Evolutionary conservation across 139 green algal genomes (phyloP), one percentile per base, ranked within the genome.

Genomic region (Medakamo hakoo): DNA sequence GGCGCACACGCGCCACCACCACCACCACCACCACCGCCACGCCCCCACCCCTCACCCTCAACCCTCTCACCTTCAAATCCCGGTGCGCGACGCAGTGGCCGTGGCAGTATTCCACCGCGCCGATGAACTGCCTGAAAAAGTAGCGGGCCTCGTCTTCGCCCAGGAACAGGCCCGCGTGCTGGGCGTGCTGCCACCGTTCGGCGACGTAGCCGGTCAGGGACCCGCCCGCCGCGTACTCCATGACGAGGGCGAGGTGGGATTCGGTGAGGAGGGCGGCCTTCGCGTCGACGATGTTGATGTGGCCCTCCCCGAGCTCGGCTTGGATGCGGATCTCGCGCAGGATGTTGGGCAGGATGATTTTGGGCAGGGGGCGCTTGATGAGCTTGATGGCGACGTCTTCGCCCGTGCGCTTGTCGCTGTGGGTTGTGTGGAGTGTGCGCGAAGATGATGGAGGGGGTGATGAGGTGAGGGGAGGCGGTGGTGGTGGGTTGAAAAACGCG

Each of bases 51-150:
- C n/a, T n/a, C n/a, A n/a, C n/a, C n/a, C n/a, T n/a, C n/a, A n/a
- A n/a, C n/a, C n/a, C n/a, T n/a, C n/a, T n/a, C n/a, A n/a, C n/a
- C 63, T 82, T 83, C 24, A 90, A 73, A 65, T 82, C 75, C 3
- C 83, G 71, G 80, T 95, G 88, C 0, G 86, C 88, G 27, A 95
- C 87, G 26, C 78, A 78, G 68, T 92, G 82, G 18, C 67, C 71
- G 71, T 95, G 88, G 75, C 87, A 93, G 75, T 91, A 95, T 64
- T 89, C 83, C n/a, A 95, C 85, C 0, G 87, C 86, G 4, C 63
- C 79, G 1, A 96, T 67, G 59, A 95, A 87, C 79, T 96, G 88
- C 72, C 77, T 86, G 74, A 94, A 92, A 66, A 93, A 89, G 72
- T 85, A 95, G 0, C 83, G 70, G 1, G 86, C 88, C 72, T 96